Evolutionary conservation across 306 rosid genomes (phyloP).

Genomic region (Macrotyloma uniflorum): DNA sequence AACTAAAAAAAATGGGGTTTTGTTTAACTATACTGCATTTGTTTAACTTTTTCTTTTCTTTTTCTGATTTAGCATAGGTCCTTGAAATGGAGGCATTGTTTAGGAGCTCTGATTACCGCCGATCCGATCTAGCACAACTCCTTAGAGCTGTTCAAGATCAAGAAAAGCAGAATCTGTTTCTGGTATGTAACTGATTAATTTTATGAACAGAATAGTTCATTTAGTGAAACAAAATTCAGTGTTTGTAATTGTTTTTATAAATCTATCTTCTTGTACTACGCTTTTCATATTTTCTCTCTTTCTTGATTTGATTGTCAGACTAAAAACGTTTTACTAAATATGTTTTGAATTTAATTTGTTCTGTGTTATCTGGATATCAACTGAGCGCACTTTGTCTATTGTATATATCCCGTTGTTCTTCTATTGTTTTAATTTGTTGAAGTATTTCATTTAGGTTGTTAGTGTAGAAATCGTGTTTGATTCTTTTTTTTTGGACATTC

Average conservation of each 20-base stretch:
- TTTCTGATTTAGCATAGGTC: slow-evolving; percentile 60
- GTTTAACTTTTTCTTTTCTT: slow-evolving; percentile 17
- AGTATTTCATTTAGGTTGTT: background rate
- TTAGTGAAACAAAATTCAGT: background rate
- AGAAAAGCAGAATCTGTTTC: slow-evolving; percentile 78
- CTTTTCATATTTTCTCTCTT: background rate
- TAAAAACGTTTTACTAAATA: background rate
- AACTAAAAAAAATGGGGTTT: background rate
- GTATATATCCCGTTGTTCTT: background rate
- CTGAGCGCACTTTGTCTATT: slow-evolving; percentile 8
- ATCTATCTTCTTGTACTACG: background rate
- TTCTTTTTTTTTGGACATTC: background rate
- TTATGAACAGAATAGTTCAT: slow-evolving; percentile 6
- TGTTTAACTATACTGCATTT: slow-evolving; percentile 34
- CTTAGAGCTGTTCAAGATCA: slow-evolving; percentile 88
- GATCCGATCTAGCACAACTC: slow-evolving; percentile 78
- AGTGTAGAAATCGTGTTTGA: background rate
- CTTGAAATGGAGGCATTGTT: slow-evolving; percentile 69
- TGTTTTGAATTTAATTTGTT: background rate
- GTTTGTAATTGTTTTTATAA: background rate
- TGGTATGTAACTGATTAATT: slow-evolving; percentile 52
- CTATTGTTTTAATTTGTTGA: slow-evolving; percentile 3
- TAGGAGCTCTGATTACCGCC: slow-evolving; percentile 55
- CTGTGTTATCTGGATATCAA: background rate
- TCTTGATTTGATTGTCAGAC: background rate